phyloP scores from a whole-genome alignment of 1,284 basidiomycete species.

The Entoloma clypeatum region DNA sequence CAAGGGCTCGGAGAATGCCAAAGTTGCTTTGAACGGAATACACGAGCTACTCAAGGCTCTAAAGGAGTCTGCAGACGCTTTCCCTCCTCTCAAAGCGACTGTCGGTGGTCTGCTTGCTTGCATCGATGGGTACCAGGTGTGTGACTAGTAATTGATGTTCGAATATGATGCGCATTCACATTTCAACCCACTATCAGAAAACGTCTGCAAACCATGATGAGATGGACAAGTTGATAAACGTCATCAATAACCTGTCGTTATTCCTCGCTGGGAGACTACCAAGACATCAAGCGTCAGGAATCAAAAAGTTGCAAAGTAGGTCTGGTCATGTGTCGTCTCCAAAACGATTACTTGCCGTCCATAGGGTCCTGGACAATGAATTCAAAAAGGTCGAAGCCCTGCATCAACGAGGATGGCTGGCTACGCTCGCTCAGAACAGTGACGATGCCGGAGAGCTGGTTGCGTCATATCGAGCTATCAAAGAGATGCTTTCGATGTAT shows the following conservation, averaged over 20 bases:
- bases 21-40: not conserved
- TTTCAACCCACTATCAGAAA: not conserved
- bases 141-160: not conserved
- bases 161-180: not conserved
- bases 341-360: not conserved
- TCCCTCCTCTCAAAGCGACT: not conserved
- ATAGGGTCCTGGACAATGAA: not conserved
- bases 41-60: constrained; percentile 1
- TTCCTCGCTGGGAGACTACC: not conserved
- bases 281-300: not conserved
- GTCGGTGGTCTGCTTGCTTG: not conserved
- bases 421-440: constrained; percentile 1
- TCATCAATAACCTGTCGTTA: not conserved
- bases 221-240: no score
- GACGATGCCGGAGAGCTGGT: not conserved
- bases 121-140: not conserved
- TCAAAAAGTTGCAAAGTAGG: not conserved
- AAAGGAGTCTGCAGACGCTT: not conserved
- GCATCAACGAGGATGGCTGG: not conserved
- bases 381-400: no score
- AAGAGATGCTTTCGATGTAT: not conserved
- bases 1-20: not conserved
- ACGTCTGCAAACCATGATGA: no score
- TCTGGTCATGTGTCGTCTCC: not conserved
- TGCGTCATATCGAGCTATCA: constrained; percentile 1